A percentile compares a stretch with the other conserved stretches of the same genome.
Evolutionary conservation across 257 asterid species (phyloP).

Genomic region (Nicotiana benthamiana): DNA sequence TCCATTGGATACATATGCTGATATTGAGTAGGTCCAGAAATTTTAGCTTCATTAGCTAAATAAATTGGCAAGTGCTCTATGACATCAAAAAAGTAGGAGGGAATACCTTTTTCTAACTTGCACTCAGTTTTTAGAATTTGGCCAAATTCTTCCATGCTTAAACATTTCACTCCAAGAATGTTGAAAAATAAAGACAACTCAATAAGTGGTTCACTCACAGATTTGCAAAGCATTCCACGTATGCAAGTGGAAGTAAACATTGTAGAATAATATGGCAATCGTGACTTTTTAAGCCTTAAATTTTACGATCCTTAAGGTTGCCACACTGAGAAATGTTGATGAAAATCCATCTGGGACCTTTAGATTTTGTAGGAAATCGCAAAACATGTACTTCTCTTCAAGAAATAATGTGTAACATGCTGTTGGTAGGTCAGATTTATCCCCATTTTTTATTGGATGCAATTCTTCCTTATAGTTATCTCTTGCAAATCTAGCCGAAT

Average conservation of each 20-base stretch:
- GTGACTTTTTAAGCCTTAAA: background rate
- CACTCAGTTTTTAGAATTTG: background rate
- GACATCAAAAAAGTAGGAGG: background rate
- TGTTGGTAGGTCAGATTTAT: background rate
- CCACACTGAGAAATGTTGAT: background rate
- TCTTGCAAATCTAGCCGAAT: background rate
- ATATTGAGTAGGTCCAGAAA: background rate
- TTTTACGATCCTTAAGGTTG: background rate
- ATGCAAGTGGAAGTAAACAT: background rate
- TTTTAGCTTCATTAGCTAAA: background rate
- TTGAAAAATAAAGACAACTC: background rate
- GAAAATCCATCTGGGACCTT: background rate
- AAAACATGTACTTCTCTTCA: background rate
- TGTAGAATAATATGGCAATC: background rate
- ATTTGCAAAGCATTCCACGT: background rate
- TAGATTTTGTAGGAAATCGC: background rate
- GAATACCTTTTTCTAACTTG: background rate
- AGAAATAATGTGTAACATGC: background rate
- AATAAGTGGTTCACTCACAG: background rate
- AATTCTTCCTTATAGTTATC: background rate
- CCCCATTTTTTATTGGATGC: background rate
- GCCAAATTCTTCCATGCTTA: background rate
- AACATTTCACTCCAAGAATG: background rate
- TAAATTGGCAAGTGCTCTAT: background rate
- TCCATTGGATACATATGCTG: background rate